These are phyloP conservation scores for Crithidia sp. DNA, from an alignment of 208 protist species.

Conservation along the genomic window DNA sequence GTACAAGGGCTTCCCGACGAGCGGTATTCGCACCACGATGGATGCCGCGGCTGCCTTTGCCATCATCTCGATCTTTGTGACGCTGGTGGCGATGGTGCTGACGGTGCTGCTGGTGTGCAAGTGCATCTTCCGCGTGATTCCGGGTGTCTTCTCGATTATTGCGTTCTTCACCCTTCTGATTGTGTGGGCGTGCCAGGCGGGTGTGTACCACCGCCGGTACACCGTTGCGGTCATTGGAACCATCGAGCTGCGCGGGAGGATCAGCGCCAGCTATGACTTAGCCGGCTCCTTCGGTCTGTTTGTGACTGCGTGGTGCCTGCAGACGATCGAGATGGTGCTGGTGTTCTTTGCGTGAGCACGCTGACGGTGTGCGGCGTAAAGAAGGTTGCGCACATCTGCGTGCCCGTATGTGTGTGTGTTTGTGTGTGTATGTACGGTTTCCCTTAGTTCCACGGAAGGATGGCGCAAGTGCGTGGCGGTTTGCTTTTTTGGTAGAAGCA, in stretches of 20 bases:
- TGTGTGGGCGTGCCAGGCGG: conserved; percentile 43
- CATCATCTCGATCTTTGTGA: conserved; percentile 50
- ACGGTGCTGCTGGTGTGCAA: conserved; percentile 28
- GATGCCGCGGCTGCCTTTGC: conserved; percentile 38
- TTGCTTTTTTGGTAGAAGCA: too few species aligned
- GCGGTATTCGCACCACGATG: conserved; percentile 25
- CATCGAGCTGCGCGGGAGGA: not conserved
- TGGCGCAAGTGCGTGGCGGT: too few species aligned
- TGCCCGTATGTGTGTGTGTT: too few species aligned
- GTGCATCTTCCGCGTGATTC: conserved; percentile 12
- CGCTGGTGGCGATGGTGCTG: conserved; percentile 28
- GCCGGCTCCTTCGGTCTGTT: conserved; percentile 31
- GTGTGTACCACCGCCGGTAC: conserved; percentile 27
- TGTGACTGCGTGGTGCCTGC: conserved; percentile 44
- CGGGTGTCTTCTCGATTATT: conserved; percentile 28
- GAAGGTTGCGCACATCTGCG: too few species aligned
- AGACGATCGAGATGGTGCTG: conserved; percentile 31
- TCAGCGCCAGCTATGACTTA: conserved; percentile 13
- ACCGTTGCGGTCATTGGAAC: not conserved
- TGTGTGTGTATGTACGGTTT: too few species aligned
- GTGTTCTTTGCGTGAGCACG: conserved; percentile 11
- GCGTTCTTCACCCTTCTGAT: conserved; percentile 28
- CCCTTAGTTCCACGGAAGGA: too few species aligned
- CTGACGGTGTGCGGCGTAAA: not conserved
- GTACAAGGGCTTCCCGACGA: conserved; percentile 36